These are phyloP conservation scores for Pythium sukuiense DNA, from an alignment of 352 stramenopile species.

Conservation along the genomic window DNA sequence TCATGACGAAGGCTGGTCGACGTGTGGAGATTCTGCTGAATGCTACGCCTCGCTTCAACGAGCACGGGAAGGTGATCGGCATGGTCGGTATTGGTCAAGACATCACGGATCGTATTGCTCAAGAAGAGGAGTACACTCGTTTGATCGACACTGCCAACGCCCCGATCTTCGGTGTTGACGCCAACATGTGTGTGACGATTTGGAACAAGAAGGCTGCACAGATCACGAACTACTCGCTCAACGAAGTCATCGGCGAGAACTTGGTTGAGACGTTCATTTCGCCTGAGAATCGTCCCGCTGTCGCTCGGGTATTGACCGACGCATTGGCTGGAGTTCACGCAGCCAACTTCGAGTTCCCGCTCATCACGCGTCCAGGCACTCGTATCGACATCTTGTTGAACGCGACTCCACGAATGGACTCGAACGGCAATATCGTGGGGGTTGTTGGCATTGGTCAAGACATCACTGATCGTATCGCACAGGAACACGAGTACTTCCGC, in stretches of 20 bases:
- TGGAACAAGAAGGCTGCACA: conserved; percentile 87
- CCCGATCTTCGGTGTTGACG: conserved; percentile 58
- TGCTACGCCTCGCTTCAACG: conserved; percentile 46
- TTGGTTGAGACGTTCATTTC: conserved; percentile 82
- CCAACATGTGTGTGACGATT: conserved; percentile 71
- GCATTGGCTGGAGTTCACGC: conserved; percentile 66
- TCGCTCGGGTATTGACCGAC: conserved; percentile 63
- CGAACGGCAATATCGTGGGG: neutral
- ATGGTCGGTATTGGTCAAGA: conserved; percentile 60
- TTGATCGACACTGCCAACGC: conserved; percentile 62
- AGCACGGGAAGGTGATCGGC: conserved; percentile 52
- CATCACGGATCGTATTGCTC: conserved; percentile 45
- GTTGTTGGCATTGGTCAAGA: conserved; percentile 44
- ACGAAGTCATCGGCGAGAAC: conserved; percentile 79
- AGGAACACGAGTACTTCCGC: conserved; percentile 59
- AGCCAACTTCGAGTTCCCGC: conserved; percentile 85
- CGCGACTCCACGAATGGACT: conserved; percentile 1
- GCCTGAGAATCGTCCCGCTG: conserved; percentile 51
- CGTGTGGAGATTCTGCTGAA: conserved; percentile 73
- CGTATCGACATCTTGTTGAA: conserved; percentile 5
- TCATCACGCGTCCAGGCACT: conserved; percentile 50
- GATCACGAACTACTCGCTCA: conserved; percentile 82
- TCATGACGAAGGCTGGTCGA: conserved; percentile 63
- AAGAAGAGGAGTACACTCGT: conserved; percentile 48
- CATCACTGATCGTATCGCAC: conserved; percentile 58